Conservation (phyloP, 208 protist genomes). For the Trichomonas gallinae region DNA sequence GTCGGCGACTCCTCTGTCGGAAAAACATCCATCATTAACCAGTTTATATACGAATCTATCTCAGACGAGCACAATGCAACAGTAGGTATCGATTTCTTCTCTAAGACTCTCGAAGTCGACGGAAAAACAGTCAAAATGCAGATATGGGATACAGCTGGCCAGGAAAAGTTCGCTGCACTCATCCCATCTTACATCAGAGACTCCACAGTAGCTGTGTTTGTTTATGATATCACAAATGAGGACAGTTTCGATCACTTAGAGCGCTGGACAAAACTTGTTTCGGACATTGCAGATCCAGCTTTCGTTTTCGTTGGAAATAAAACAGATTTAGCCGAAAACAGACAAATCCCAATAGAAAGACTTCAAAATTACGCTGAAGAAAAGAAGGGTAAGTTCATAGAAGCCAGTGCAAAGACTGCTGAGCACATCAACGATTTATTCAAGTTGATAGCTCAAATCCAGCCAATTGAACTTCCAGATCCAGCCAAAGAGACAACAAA, state of each 20-base stretch:
- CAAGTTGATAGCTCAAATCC: slow-evolving; percentile 28
- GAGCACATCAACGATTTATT: not conserved
- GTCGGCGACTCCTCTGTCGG: not conserved
- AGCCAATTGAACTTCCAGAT: not conserved
- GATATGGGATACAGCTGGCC: slow-evolving; percentile 66
- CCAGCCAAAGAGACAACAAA: not conserved
- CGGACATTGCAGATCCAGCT: not conserved
- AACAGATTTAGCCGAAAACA: slow-evolving; percentile 56
- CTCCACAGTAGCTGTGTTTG: slow-evolving; percentile 70
- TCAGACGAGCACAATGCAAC: slow-evolving; percentile 67
- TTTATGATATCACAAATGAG: slow-evolving; percentile 4
- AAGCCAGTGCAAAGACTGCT: not conserved
- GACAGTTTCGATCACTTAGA: slow-evolving; percentile 14
- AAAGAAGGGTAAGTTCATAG: not conserved
- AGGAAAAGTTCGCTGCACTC: slow-evolving; percentile 71
- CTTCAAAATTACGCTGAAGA: slow-evolving; percentile 33
- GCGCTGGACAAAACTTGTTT: not conserved
- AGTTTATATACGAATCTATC: slow-evolving; percentile 70
- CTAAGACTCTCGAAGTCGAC: slow-evolving; percentile 86
- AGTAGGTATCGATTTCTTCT: slow-evolving; percentile 96
- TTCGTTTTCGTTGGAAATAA: slow-evolving; percentile 97
- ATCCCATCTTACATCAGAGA: slow-evolving; percentile 82
- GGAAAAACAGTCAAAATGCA: slow-evolving; percentile 75
- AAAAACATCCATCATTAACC: slow-evolving; percentile 16
- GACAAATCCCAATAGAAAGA: slow-evolving; percentile 32